These are phyloP conservation scores for Oryza officinalis DNA, from an alignment of 176 grass and related monocot genomes.

Conservation along the genomic window DNA sequence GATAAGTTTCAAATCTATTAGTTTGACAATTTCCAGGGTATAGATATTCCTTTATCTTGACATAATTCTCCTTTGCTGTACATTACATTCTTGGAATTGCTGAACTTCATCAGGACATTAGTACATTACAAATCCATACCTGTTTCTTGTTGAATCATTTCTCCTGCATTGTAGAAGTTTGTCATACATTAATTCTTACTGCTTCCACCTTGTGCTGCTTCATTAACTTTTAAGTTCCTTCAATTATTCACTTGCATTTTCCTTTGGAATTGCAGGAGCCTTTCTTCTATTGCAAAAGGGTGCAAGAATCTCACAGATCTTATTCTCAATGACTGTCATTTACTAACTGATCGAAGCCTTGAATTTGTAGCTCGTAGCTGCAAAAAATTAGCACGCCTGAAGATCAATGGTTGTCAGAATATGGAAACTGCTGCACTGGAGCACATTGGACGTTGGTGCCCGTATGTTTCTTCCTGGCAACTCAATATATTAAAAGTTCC, in stretches of 20 bases:
- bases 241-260: constrained; percentile 3
- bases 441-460: constrained; percentile 82
- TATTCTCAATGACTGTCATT: constrained; percentile 66
- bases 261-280: constrained; percentile 61
- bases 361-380: constrained; percentile 87
- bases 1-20: neutral
- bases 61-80: constrained; percentile 12
- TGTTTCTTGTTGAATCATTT: constrained; percentile 18
- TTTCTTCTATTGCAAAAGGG: constrained; percentile 78
- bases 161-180: neutral
- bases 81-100: neutral
- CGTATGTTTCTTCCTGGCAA: constrained; percentile 57
- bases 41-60: constrained; percentile 7
- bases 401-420: constrained; percentile 87
- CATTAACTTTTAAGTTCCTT: constrained; percentile 21
- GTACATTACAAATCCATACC: neutral
- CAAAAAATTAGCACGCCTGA: constrained; percentile 67
- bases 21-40: neutral
- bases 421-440: constrained; percentile 80
- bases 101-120: constrained; percentile 2
- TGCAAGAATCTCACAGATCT: constrained; percentile 90
- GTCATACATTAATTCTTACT: neutral
- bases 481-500: constrained; percentile 17
- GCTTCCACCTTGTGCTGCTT: constrained; percentile 3
- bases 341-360: constrained; percentile 83